Evolutionary conservation across 306 rosid species (phyloP), one percentile per base, ranked within the genome.

Genomic region (Pueraria montana): DNA sequence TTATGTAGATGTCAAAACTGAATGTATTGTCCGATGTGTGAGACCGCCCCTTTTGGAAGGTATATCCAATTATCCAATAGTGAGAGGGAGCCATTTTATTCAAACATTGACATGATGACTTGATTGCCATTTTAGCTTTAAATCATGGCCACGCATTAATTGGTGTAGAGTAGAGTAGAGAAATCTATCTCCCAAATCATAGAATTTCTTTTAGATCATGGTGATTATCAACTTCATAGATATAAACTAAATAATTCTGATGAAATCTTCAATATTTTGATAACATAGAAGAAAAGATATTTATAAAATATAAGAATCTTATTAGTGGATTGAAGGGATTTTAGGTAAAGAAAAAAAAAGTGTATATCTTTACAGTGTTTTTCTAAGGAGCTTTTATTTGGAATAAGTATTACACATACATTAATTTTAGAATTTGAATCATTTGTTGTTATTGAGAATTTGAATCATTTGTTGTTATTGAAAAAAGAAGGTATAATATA

Each of bases 11-110:
- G 50, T 42, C 20, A 27, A 45, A 45, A 48, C 43, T 27, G 8
- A 45, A 46, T 12, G 73, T 26, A 78, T 49, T 74, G 20, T 86
- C 74, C 43, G n/a, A 74, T 69, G 69, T 76, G 88, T 32, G 52
- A 72, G 77, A 17, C 5, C 16, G 1, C 0, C 23, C 58, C 23
- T 72, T 75, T 72, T n/a, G 21, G 34, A 13, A 52, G 65, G 73
- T 18, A 86, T 77, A 77, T 72, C 77, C 80, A 63, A 21, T 82
- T 50, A 49, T 67, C 73, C 67, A 80, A 16, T 11, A 21, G 48
- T n/a, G 52, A 59, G n/a, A 65, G 74, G 34, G 38, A 66, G 30
- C 52, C 52, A 49, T 68, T 74, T 59, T 30, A 80, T 83, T 63
- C 45, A 83, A 49, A 38, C 53, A 11, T 49, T 30, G 18, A 42